Percentiles rank a stretch among this genome's conserved stretches.
Conservation (phyloP, 768 basidiomycete genomes). For the Leucocoprinus sp. region DNA sequence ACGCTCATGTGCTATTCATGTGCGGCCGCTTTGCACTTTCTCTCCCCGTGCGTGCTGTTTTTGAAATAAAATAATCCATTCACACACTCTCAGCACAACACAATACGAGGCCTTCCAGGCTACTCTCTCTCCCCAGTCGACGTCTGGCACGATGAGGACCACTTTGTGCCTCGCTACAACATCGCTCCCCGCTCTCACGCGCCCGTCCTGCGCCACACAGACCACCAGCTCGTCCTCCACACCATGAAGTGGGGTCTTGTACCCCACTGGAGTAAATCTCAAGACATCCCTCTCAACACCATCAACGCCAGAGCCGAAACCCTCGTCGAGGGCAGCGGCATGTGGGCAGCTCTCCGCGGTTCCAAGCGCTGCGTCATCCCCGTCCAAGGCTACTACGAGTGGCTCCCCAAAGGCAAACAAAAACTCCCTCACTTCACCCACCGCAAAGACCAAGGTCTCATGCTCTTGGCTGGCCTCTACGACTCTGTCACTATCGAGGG, state of each 20-base stretch:
- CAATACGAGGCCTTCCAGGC: conserved; percentile 37
- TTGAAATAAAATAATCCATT: no score
- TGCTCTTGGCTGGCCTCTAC: conserved; percentile 87
- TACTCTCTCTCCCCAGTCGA: conserved; percentile 37
- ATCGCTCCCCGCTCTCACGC: conserved; percentile 76
- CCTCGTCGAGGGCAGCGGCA: conserved; percentile 62
- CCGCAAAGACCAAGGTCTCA: conserved; percentile 50
- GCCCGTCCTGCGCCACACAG: conserved; percentile 57
- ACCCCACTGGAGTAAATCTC: conserved; percentile 73
- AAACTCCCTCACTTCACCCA: conserved; percentile 80
- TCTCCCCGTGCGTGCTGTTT: no score
- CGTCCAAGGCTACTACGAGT: conserved; percentile 78
- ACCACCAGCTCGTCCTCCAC: conserved; percentile 47
- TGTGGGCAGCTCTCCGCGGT: conserved; percentile 82
- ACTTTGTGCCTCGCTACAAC: conserved; percentile 66
- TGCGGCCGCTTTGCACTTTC: conserved; percentile 49
- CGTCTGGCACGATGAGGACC: conserved; percentile 54
- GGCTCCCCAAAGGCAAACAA: conserved; percentile 77
- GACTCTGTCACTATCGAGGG: conserved; percentile 66
- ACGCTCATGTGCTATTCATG: conserved; percentile 36
- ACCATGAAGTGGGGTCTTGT: conserved; percentile 91
- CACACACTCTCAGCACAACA: conserved; percentile 22
- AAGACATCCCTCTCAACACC: conserved; percentile 67
- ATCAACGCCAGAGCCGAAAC: conserved; percentile 89
- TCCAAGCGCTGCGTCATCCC: conserved; percentile 80